Conservation (phyloP, 176 grass and related monocot species). For the Urochloa ruziziensis region DNA sequence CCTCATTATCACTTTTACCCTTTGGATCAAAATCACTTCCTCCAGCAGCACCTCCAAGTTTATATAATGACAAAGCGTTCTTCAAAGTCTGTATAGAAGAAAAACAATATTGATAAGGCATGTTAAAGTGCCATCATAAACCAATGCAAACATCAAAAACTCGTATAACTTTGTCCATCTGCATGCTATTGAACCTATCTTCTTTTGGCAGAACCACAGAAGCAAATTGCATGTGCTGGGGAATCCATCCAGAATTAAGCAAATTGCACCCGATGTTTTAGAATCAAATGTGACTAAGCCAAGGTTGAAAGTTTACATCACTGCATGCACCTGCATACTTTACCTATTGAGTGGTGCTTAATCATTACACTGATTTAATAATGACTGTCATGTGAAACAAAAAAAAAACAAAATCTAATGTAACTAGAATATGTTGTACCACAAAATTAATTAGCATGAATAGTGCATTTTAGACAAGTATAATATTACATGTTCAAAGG, state of each 20-base stretch:
- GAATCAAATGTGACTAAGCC: no score
- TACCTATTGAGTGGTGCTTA: no score
- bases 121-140: constrained; percentile 18
- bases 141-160: background rate
- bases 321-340: no score
- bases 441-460: constrained; percentile 21
- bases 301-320: no score
- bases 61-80: constrained; percentile 94
- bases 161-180: constrained; percentile 8
- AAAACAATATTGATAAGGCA: constrained; percentile 9
- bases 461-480: constrained; percentile 11
- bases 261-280: constrained; percentile 1
- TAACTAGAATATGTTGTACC: background rate
- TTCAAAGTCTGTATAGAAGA: constrained; percentile 69
- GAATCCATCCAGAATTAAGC: background rate
- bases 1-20: constrained; percentile 95
- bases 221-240: background rate
- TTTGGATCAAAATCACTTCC: constrained; percentile 99
- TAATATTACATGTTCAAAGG: constrained; percentile 88
- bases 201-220: background rate
- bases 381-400: background rate
- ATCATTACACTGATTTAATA: no score
- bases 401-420: background rate
- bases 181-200: background rate
- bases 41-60: constrained; percentile 94